phyloP scores from a whole-genome alignment of 768 basidiomycete genomes.

The Auricularia auricula-judae region DNA sequence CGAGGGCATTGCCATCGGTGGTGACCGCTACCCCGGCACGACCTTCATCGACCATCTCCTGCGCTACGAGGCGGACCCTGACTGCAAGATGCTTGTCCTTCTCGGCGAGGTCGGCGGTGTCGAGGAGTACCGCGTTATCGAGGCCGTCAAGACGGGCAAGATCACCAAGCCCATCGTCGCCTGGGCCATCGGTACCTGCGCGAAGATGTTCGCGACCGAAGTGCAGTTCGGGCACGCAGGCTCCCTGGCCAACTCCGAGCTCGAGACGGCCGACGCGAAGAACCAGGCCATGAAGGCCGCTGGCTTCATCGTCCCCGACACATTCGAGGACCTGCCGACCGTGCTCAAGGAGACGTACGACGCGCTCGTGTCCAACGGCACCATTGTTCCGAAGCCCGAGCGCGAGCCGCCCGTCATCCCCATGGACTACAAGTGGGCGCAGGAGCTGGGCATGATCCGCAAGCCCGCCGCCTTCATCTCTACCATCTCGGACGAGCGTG shows the following conservation, averaged over 20 bases:
- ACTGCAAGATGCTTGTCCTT: slow-evolving; percentile 98
- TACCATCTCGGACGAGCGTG: slow-evolving; percentile 98
- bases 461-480: slow-evolving; percentile 99
- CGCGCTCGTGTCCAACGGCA: slow-evolving; percentile 56
- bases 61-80: slow-evolving; percentile 93
- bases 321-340: slow-evolving; percentile 89
- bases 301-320: slow-evolving; percentile 93
- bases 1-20: slow-evolving; percentile 99
- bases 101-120: slow-evolving; percentile 98
- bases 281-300: slow-evolving; percentile 90
- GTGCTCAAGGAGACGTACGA: slow-evolving; percentile 82
- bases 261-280: slow-evolving; percentile 98
- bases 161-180: slow-evolving; percentile 99
- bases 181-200: slow-evolving; percentile 99
- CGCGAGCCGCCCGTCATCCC: slow-evolving; percentile 90
- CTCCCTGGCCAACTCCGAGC: slow-evolving; percentile 92
- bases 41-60: slow-evolving; percentile 99
- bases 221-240: slow-evolving; percentile 99
- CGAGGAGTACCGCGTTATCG: slow-evolving; percentile 98
- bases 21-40: slow-evolving; percentile 96
- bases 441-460: slow-evolving; percentile 94
- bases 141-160: slow-evolving; percentile 83
- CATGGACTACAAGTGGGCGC: slow-evolving; percentile 99
- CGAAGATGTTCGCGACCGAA: slow-evolving; percentile 99
- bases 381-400: slow-evolving; percentile 62